phyloP scores from a whole-genome alignment of 2,329 filamentous ascomycete species.

The Stemphylium lycopersici region DNA sequence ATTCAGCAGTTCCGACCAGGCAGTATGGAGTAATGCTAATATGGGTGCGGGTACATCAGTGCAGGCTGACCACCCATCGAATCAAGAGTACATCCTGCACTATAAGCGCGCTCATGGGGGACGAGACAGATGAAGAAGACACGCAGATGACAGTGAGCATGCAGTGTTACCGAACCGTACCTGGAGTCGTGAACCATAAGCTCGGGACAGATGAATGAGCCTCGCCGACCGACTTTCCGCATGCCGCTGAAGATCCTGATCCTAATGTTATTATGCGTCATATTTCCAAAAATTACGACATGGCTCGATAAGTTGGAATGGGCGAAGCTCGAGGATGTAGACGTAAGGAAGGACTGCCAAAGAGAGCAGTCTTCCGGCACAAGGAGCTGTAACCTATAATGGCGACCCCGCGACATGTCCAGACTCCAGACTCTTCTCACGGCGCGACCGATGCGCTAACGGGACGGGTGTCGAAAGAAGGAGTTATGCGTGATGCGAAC shows the following conservation, averaged over 20 bases:
- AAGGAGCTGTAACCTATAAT: background rate
- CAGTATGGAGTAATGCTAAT: slow-evolving; percentile 16
- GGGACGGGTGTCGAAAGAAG: background rate
- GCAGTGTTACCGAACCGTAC: slow-evolving; percentile 34
- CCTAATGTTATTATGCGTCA: background rate
- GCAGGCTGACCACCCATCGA: slow-evolving; percentile 35
- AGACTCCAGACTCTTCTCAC: slow-evolving; percentile 2
- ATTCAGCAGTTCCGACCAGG: slow-evolving; percentile 17
- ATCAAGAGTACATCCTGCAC: slow-evolving; percentile 13
- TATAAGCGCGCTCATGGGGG: slow-evolving; percentile 20
- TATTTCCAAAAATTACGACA: slow-evolving; percentile 13
- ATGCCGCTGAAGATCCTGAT: background rate
- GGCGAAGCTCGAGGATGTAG: background rate
- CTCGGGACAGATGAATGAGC: slow-evolving; percentile 12
- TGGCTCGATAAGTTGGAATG: slow-evolving; percentile 7
- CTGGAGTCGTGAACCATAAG: slow-evolving; percentile 17
- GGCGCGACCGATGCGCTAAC: slow-evolving; percentile 11
- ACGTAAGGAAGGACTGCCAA: slow-evolving; percentile 3
- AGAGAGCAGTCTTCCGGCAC: background rate
- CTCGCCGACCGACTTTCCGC: slow-evolving; percentile 4
- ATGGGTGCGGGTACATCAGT: slow-evolving; percentile 21
- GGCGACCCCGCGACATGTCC: background rate
- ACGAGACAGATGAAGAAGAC: slow-evolving; percentile 25
- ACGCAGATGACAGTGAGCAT: slow-evolving; percentile 40
- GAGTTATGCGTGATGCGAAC: slow-evolving; percentile 10